These are phyloP conservation scores for Magnolia kwangsiensis DNA, from an alignment of 164 flowering plant genomes.

Conservation along the genomic window DNA sequence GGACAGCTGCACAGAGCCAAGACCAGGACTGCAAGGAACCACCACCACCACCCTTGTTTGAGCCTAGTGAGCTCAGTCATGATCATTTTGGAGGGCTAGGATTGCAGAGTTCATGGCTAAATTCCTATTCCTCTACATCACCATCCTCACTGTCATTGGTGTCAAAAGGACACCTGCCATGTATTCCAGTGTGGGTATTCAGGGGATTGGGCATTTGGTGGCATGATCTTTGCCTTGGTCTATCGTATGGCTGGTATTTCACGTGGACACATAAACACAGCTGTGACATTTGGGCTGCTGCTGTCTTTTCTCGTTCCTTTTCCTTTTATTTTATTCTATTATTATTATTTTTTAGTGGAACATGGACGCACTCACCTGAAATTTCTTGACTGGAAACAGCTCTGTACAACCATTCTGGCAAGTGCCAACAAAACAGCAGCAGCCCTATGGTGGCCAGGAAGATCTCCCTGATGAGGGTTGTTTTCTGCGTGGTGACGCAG, in stretches of 20 bases:
- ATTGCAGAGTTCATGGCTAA: conserved; percentile 57
- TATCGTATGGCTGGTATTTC: too few species aligned
- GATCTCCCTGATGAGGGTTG: conserved; percentile 47
- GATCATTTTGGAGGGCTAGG: conserved; percentile 60
- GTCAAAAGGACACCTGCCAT: too few species aligned
- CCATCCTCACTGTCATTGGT: too few species aligned
- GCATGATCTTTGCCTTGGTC: conserved; percentile 43
- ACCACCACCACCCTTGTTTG: conserved; percentile 54
- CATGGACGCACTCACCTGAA: too few species aligned
- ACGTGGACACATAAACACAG: too few species aligned
- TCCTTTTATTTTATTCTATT: too few species aligned
- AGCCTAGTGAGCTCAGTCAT: conserved; percentile 49
- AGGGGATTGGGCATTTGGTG: conserved; percentile 53
- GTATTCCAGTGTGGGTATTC: conserved; percentile 65
- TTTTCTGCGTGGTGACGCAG: conserved; percentile 45
- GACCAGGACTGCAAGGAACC: conserved; percentile 63
- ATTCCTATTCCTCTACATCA: conserved; percentile 36
- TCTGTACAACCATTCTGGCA: too few species aligned
- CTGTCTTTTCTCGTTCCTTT: too few species aligned
- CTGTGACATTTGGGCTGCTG: too few species aligned
- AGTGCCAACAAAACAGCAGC: too few species aligned
- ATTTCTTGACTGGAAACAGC: too few species aligned
- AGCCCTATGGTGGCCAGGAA: conserved; percentile 26
- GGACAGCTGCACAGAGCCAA: conserved; percentile 44
- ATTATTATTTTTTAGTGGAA: too few species aligned